Evolutionary conservation across 2,329 filamentous ascomycete species (phyloP).

Genomic region (Hypoxylon sp.): DNA sequence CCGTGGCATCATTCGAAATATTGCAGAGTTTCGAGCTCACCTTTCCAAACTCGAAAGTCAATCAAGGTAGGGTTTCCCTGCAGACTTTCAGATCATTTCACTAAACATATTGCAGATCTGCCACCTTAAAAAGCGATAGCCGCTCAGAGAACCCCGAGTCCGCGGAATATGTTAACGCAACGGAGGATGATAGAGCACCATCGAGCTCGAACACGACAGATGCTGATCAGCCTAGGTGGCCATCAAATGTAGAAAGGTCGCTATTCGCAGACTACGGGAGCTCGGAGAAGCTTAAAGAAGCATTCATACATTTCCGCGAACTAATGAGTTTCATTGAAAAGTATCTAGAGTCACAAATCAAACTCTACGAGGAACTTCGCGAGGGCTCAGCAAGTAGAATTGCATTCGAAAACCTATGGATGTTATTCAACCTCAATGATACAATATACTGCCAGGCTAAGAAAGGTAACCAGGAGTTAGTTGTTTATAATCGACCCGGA

Average conservation of each 20-base stretch:
- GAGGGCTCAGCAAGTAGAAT: conserved; percentile 20
- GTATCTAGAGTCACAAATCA: conserved; percentile 26
- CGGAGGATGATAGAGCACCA: neutral
- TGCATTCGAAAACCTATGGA: conserved; percentile 47
- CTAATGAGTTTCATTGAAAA: conserved; percentile 31
- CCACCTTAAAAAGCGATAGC: neutral
- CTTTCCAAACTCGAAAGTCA: conserved; percentile 11
- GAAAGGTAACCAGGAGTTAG: conserved; percentile 8
- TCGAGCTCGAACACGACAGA: neutral
- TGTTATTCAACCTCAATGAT: conserved; percentile 42
- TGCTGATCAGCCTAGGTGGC: neutral
- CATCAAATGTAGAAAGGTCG: neutral
- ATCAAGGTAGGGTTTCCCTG: conserved; percentile 4
- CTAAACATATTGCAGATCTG: conserved; percentile 3
- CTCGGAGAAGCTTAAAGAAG: conserved; percentile 3
- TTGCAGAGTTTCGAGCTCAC: conserved; percentile 7
- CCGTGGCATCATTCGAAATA: conserved; percentile 10
- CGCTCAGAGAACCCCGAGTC: neutral
- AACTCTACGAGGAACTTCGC: conserved; percentile 17
- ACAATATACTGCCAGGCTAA: conserved; percentile 38
- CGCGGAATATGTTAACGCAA: neutral
- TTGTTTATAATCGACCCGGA: neutral
- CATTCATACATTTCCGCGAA: conserved; percentile 4
- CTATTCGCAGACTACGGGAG: no score
- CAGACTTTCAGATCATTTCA: neutral